Evolutionary conservation across 2,329 filamentous ascomycete species (phyloP).

Genomic region (Penicillium polonicum): DNA sequence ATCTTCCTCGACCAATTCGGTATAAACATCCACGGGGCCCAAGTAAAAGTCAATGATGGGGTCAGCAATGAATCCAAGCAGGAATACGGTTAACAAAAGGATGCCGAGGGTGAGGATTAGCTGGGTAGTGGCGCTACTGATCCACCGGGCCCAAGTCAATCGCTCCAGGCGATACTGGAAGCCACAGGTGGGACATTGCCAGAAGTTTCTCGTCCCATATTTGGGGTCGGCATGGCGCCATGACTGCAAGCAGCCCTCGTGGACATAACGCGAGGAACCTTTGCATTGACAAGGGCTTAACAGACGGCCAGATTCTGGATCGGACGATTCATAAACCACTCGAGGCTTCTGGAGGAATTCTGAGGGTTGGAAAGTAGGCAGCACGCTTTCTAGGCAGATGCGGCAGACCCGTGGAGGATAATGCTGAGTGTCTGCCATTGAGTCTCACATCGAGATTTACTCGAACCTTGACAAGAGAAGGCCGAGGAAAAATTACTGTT

Average conservation of each 20-base stretch:
- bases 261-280: conserved; percentile 89
- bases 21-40: conserved; percentile 67
- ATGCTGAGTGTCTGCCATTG: conserved; percentile 40
- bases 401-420: conserved; percentile 77
- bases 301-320: conserved; percentile 70
- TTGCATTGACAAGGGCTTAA: conserved; percentile 91
- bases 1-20: conserved; percentile 47
- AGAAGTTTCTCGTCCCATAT: conserved; percentile 68
- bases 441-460: conserved; percentile 8
- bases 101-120: conserved; percentile 69
- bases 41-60: conserved; percentile 87
- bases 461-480: neutral
- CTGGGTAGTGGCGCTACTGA: conserved; percentile 67
- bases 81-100: conserved; percentile 69
- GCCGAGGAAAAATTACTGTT: conserved; percentile 13
- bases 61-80: conserved; percentile 88
- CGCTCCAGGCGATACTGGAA: conserved; percentile 79
- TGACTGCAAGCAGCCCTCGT: conserved; percentile 80
- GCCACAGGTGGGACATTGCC: conserved; percentile 82
- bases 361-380: conserved; percentile 60
- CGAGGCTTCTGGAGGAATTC: conserved; percentile 57
- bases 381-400: conserved; percentile 78
- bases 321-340: conserved; percentile 71
- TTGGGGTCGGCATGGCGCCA: conserved; percentile 76
- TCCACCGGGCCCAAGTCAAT: conserved; percentile 69